These are phyloP conservation scores for Ophiostoma quercus DNA, from an alignment of 2,329 filamentous ascomycete species.

Conservation along the genomic window DNA sequence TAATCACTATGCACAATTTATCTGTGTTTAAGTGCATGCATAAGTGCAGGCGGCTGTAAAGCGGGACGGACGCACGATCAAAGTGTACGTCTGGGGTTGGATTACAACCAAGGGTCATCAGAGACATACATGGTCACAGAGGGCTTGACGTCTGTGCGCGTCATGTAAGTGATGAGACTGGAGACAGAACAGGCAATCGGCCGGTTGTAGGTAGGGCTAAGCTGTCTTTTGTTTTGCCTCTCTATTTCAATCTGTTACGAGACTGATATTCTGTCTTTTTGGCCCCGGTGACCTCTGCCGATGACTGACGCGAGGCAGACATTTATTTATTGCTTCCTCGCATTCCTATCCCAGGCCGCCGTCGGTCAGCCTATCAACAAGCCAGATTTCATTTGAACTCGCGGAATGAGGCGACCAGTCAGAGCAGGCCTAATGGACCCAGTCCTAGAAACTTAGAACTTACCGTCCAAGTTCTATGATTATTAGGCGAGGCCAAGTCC, in stretches of 20 bases:
- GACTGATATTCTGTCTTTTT: background rate
- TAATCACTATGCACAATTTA: background rate
- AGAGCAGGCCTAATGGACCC: background rate
- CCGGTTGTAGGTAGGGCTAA: background rate
- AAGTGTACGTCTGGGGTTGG: background rate
- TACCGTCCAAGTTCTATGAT: background rate
- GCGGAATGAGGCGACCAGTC: background rate
- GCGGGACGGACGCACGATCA: background rate
- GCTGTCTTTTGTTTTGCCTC: background rate
- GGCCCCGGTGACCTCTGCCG: background rate
- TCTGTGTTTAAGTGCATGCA: background rate
- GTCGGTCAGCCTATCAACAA: conserved; percentile 1
- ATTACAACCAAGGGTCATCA: background rate
- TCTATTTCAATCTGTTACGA: background rate
- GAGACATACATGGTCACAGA: background rate
- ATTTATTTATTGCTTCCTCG: background rate
- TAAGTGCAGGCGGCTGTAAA: background rate
- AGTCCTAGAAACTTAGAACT: background rate
- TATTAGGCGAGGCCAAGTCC: background rate
- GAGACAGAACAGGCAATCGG: background rate
- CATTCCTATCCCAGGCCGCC: background rate
- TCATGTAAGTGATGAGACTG: background rate
- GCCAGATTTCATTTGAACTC: background rate
- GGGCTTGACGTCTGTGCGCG: background rate
- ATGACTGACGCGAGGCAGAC: background rate